These are phyloP conservation scores for Graphilbum sp. DNA, from an alignment of 2,329 filamentous ascomycete genomes.

Conservation along the genomic window DNA sequence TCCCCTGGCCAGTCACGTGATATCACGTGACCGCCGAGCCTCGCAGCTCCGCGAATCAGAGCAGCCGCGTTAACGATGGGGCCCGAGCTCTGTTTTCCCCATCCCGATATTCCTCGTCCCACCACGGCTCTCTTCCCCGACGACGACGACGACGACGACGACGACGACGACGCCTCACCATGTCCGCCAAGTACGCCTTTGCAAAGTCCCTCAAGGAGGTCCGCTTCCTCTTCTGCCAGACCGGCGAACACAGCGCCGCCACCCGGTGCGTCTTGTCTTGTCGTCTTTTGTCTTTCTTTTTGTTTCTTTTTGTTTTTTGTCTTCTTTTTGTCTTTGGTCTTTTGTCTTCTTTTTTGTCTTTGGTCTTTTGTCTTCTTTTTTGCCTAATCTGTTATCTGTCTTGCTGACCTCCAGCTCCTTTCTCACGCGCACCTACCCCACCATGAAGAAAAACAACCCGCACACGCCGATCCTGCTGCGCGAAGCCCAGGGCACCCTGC, in stretches of 20 bases:
- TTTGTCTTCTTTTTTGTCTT: too few species aligned
- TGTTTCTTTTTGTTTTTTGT: too few species aligned
- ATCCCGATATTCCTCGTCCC: background rate
- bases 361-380: too few species aligned
- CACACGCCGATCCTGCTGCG: constrained; percentile 85
- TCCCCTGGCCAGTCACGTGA: too few species aligned
- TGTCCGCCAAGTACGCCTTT: constrained; percentile 92
- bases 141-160: background rate
- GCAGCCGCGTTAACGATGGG: background rate
- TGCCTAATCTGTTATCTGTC: too few species aligned
- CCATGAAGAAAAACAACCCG: constrained; percentile 99
- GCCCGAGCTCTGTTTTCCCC: background rate
- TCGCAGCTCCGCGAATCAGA: too few species aligned
- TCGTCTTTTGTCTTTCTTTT: too few species aligned
- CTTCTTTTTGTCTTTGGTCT: too few species aligned
- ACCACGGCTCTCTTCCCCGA: background rate
- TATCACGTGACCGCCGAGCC: too few species aligned
- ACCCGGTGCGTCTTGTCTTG: constrained; percentile 56
- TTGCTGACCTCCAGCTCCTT: constrained; percentile 70
- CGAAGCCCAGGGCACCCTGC: constrained; percentile 71
- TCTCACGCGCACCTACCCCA: constrained; percentile 79
- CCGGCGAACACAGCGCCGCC: constrained; percentile 74
- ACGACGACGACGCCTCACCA: constrained; percentile 23
- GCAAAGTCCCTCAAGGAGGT: constrained; percentile 80
- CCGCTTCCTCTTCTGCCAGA: constrained; percentile 95